These are phyloP conservation scores for Thermoascus crustaceus DNA, from an alignment of 2,329 filamentous ascomycete genomes.

Conservation along the genomic window DNA sequence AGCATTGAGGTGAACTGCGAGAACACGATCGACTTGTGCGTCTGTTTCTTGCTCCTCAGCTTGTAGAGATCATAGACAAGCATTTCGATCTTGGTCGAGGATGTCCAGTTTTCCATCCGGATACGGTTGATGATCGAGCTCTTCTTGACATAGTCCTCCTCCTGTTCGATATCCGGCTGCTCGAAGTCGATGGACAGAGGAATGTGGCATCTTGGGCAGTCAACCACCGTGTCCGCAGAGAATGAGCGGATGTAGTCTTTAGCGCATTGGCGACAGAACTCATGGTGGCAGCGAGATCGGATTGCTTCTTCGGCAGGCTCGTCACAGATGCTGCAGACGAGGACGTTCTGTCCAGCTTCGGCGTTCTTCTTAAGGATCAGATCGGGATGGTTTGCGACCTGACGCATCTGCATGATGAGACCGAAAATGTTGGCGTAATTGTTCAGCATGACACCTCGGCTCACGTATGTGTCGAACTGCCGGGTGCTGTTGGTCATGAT, in stretches of 20 bases:
- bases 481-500: slow-evolving; percentile 90
- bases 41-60: slow-evolving; percentile 83
- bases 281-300: slow-evolving; percentile 83
- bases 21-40: slow-evolving; percentile 95
- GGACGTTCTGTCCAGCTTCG: slow-evolving; percentile 78
- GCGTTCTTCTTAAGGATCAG: slow-evolving; percentile 81
- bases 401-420: slow-evolving; percentile 98
- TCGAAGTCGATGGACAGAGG: slow-evolving; percentile 83
- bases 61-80: slow-evolving; percentile 90
- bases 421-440: slow-evolving; percentile 99
- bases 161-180: slow-evolving; percentile 90
- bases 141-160: slow-evolving; percentile 80
- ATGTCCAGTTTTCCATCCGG: slow-evolving; percentile 98
- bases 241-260: slow-evolving; percentile 74
- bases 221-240: slow-evolving; percentile 49
- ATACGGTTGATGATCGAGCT: slow-evolving; percentile 97
- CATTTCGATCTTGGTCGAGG: slow-evolving; percentile 95
- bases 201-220: slow-evolving; percentile 87
- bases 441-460: slow-evolving; percentile 86
- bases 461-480: slow-evolving; percentile 91
- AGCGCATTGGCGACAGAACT: slow-evolving; percentile 77
- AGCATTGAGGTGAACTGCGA: slow-evolving; percentile 97
- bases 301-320: slow-evolving; percentile 93
- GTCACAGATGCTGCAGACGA: slow-evolving; percentile 92
- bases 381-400: slow-evolving; percentile 94